These are phyloP conservation scores for Boletus tylopilopsis DNA, from an alignment of 768 basidiomycete genomes.

Conservation along the genomic window DNA sequence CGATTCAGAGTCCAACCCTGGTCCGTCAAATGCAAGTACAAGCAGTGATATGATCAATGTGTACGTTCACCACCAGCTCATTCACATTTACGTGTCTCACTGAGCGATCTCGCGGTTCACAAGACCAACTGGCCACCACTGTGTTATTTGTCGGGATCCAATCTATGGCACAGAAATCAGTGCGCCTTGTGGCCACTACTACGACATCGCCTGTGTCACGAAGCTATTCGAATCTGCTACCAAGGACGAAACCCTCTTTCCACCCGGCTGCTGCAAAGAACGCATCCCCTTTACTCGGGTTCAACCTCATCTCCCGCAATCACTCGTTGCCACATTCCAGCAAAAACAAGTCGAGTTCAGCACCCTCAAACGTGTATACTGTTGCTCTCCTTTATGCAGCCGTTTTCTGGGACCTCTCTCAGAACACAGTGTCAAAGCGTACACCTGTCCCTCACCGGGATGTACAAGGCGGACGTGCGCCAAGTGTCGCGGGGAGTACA, in stretches of 20 bases:
- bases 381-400: background rate
- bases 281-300: slow-evolving; percentile 28
- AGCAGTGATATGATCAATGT: background rate
- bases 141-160: slow-evolving; percentile 34
- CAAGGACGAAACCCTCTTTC: slow-evolving; percentile 38
- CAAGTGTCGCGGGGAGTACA: background rate
- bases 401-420: background rate
- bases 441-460: background rate
- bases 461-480: background rate
- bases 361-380: background rate
- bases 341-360: background rate
- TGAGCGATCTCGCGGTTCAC: background rate
- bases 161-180: slow-evolving; percentile 26
- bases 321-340: background rate
- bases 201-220: slow-evolving; percentile 33
- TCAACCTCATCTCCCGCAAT: background rate
- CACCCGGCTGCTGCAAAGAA: slow-evolving; percentile 38
- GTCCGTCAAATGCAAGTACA: background rate
- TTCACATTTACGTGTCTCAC: background rate
- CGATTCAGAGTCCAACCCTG: no score
- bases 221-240: slow-evolving; percentile 34
- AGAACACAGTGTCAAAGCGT: background rate
- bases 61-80: slow-evolving; percentile 4
- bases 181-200: slow-evolving; percentile 35
- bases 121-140: slow-evolving; percentile 28